phyloP scores from a whole-genome alignment of 164 flowering plant species.

The Magnolia sinica region DNA sequence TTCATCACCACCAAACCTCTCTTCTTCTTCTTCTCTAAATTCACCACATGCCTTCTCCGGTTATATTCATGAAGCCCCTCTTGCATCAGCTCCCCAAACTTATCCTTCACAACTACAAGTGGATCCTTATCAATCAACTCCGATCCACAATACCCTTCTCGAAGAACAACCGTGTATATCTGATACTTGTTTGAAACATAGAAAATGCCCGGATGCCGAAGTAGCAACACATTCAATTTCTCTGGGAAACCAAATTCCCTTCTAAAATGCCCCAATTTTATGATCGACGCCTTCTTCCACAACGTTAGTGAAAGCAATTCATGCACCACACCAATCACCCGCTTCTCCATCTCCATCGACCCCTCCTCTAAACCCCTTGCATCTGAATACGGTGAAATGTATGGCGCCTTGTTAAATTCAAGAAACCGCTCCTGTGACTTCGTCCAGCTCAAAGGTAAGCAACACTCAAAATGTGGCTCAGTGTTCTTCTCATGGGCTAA shows the following conservation, averaged over 20 bases:
- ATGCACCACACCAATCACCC: conserved; percentile 74
- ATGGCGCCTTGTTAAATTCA: conserved; percentile 64
- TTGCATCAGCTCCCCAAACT: conserved; percentile 91
- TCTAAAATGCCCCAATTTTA: conserved; percentile 73
- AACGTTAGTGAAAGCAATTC: conserved; percentile 79
- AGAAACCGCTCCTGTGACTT: conserved; percentile 71
- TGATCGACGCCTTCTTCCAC: conserved; percentile 84
- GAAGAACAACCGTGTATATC: conserved; percentile 78
- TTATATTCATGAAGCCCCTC: conserved; percentile 86
- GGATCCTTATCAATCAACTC: conserved; percentile 81
- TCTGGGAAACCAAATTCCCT: conserved; percentile 78
- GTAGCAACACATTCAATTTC: conserved; percentile 59
- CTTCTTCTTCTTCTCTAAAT: conserved; percentile 64
- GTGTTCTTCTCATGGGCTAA: conserved; percentile 34
- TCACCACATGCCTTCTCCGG: conserved; percentile 43
- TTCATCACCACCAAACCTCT: conserved; percentile 36
- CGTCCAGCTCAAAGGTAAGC: conserved; percentile 70
- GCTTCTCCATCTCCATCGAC: conserved; percentile 76
- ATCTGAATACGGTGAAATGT: conserved; percentile 72
- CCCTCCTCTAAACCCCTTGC: conserved; percentile 47
- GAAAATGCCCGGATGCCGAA: conserved; percentile 87
- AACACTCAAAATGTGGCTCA: conserved; percentile 63
- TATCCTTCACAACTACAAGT: conserved; percentile 81
- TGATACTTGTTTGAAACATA: conserved; percentile 85
- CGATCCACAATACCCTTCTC: conserved; percentile 75